phyloP scores from a whole-genome alignment of 129 eudicot genomes.

The Apium graveolens region DNA sequence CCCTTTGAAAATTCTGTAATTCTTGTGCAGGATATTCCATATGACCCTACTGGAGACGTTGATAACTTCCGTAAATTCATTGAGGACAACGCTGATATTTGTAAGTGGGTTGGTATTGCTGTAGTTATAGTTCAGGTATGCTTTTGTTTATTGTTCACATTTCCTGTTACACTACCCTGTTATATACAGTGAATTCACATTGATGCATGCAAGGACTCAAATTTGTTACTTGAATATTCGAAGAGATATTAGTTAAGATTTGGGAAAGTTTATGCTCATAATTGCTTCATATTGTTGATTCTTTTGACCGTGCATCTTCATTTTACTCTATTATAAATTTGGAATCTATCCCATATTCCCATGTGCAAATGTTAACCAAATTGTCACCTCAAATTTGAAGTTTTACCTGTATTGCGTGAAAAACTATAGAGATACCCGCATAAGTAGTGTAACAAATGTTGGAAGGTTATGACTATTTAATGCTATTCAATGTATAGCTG shows the following conservation, averaged over 20 bases:
- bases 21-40: constrained; percentile 55
- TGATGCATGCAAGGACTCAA: neutral
- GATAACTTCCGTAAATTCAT: constrained; percentile 53
- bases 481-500: neutral
- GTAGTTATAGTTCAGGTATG: constrained; percentile 62
- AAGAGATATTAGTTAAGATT: neutral
- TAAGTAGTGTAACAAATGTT: neutral
- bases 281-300: neutral
- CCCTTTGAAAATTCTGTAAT: neutral
- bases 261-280: neutral
- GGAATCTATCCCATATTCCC: neutral
- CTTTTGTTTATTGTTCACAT: neutral
- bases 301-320: neutral
- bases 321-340: neutral
- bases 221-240: neutral
- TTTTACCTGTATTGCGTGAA: neutral
- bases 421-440: neutral
- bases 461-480: neutral
- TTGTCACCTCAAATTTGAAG: neutral
- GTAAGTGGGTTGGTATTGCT: constrained; percentile 69
- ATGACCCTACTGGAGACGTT: constrained; percentile 80
- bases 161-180: neutral
- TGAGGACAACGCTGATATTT: constrained; percentile 57
- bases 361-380: neutral
- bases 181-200: neutral